Evolutionary conservation across 2,329 filamentous ascomycete genomes (phyloP).

Genomic region (Niveomyces coronatus): DNA sequence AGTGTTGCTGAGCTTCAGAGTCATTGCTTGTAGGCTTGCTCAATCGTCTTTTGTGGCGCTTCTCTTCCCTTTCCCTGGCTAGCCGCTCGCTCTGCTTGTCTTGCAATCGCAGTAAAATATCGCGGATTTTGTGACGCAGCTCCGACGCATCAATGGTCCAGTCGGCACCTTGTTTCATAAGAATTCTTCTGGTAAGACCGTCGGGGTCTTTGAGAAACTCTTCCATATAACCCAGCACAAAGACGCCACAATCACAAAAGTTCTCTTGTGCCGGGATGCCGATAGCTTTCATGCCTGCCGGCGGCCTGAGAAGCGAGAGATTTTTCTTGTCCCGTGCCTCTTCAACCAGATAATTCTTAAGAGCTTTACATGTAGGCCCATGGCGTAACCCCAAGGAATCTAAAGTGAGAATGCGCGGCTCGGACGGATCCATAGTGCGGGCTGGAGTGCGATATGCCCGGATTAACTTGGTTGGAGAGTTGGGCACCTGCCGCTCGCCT

Average conservation of each 20-base stretch:
- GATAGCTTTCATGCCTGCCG: slow-evolving; percentile 54
- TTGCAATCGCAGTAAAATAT: slow-evolving; percentile 54
- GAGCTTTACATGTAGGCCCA: slow-evolving; percentile 48
- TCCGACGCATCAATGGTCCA: slow-evolving; percentile 47
- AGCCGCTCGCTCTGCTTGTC: slow-evolving; percentile 39
- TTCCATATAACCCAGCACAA: slow-evolving; percentile 72
- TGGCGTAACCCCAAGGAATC: slow-evolving; percentile 70
- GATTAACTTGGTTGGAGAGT: not conserved
- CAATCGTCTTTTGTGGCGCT: slow-evolving; percentile 7
- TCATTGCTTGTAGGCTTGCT: too few relatives aligned
- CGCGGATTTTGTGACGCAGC: slow-evolving; percentile 56
- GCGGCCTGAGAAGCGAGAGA: slow-evolving; percentile 26
- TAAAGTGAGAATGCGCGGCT: slow-evolving; percentile 70
- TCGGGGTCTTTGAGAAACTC: slow-evolving; percentile 71
- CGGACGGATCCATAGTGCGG: slow-evolving; percentile 29
- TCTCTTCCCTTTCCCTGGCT: slow-evolving; percentile 27
- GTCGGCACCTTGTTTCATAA: slow-evolving; percentile 43
- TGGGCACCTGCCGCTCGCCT: not conserved
- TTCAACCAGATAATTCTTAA: slow-evolving; percentile 67
- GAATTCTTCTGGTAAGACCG: slow-evolving; percentile 53
- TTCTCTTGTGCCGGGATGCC: slow-evolving; percentile 74
- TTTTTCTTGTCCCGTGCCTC: slow-evolving; percentile 58
- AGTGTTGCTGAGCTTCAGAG: too few relatives aligned
- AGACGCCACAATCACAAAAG: slow-evolving; percentile 82
- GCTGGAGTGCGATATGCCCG: slow-evolving; percentile 9